Evolutionary conservation across 257 asterid genomes (phyloP).

Genomic region (Solanum sejunctum): DNA sequence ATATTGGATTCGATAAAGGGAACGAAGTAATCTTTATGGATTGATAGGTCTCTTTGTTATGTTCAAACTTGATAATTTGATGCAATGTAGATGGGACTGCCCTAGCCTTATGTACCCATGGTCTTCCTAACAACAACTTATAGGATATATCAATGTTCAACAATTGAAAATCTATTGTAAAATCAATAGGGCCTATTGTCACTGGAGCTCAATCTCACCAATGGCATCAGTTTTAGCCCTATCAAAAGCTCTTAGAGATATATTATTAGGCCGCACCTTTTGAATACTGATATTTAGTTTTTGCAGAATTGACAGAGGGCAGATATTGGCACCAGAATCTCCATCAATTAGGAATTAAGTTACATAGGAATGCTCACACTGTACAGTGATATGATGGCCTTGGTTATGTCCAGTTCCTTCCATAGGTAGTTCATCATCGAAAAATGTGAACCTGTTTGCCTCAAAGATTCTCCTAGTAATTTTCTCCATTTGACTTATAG

Average conservation of each 20-base stretch:
- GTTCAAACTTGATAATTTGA: too few species aligned
- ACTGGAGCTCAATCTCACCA: background rate
- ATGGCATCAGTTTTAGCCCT: background rate
- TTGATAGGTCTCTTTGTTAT: too few species aligned
- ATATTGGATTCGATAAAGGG: too few species aligned
- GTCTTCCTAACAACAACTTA: too few species aligned
- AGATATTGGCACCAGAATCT: background rate
- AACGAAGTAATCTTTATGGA: too few species aligned
- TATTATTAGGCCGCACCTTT: background rate
- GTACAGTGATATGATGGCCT: background rate
- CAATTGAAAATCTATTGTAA: too few species aligned
- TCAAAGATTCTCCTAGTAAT: background rate
- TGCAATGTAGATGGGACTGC: too few species aligned
- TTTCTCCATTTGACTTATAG: too few species aligned
- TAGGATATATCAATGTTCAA: too few species aligned
- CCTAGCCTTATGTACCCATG: too few species aligned
- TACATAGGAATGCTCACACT: background rate
- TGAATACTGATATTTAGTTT: too few species aligned
- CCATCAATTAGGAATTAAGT: background rate
- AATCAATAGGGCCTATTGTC: background rate
- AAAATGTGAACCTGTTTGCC: background rate
- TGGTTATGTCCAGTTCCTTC: background rate
- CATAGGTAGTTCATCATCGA: background rate
- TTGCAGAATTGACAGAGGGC: too few species aligned
- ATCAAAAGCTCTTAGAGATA: background rate